Conservation (phyloP, 2,329 filamentous ascomycete genomes). For the Aspergillus persii region DNA sequence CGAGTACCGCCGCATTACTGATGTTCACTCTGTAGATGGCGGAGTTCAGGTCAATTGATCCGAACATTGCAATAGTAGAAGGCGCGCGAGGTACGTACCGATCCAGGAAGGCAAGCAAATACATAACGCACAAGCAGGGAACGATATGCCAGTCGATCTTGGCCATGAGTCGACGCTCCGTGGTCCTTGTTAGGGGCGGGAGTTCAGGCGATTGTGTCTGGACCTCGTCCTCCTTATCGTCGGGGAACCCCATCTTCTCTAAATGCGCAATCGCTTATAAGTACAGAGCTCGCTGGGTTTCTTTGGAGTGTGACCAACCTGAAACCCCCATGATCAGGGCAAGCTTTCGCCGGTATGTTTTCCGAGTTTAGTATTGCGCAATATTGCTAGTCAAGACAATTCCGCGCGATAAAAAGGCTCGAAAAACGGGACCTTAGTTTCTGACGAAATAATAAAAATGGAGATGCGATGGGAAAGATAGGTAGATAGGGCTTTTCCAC, state of each 20-base stretch:
- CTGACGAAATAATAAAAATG: too few species aligned
- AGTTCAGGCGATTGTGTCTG: constrained; percentile 20
- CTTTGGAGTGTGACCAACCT: background rate
- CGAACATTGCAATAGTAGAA: background rate
- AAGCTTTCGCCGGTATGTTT: too few species aligned
- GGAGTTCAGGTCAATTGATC: background rate
- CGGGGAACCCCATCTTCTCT: constrained; percentile 4
- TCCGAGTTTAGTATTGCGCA: too few species aligned
- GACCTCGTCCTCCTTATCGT: constrained; percentile 22
- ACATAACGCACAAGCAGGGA: constrained; percentile 70
- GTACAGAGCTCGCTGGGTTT: background rate
- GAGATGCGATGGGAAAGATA: too few species aligned
- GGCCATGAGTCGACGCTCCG: constrained; percentile 62
- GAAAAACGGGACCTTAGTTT: too few species aligned
- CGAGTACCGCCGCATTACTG: constrained; percentile 70
- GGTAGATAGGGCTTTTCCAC: too few species aligned
- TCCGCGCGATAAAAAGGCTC: too few species aligned
- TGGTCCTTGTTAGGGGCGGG: constrained; percentile 36
- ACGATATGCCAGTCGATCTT: constrained; percentile 71
- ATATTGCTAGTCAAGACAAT: too few species aligned
- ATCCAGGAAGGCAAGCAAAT: constrained; percentile 66
- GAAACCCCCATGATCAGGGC: background rate
- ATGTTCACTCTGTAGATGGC: constrained; percentile 64
- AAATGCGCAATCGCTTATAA: background rate
- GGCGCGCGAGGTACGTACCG: constrained; percentile 30